Evolutionary conservation across 768 basidiomycete species (phyloP), one percentile per base, ranked within the genome.

Genomic region (Mycena indigotica): DNA sequence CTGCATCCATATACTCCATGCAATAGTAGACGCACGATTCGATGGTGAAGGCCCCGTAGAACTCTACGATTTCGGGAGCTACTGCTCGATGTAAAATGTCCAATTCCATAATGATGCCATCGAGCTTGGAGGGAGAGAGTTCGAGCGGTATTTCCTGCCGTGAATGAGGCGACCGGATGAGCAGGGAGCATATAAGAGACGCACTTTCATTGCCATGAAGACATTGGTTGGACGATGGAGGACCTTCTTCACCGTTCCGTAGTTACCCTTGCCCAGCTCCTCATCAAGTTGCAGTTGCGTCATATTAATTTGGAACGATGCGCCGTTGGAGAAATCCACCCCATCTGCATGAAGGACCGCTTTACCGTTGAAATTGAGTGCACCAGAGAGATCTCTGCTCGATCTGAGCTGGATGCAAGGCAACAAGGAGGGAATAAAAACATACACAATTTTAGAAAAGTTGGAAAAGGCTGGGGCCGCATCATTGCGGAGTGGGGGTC

Each of bases 1-100:
- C 95, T 12, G 95, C 95, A 70, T 99, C 96, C 97, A 99, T 99
- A 75, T 88, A 93, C 78, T 99, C 97, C 95, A 98, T 98, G 74
- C 95, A 98, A 72, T 97, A 98, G 75, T 99, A 98, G 23, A 99
- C 97, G 72, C 96, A 99, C n/a, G 93, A 93, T 70, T 99, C 97
- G 73, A 97, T 95, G 74, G 97, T 98, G 78, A 99, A 99, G 3
- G 97, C 97, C 41, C 97, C 97, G 70, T 96, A 98, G 66, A 99
- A 99, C 60, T 98, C 97, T 67, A 99, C 93, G 63, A 98, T 98
- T 68, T 92, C 87, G 2, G 90, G 91, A 8, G 90, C 87, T 41
- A 88, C 82, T 3, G 95, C 95, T 19, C 95, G 91, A 72, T 99
- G 97, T 5, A 99, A 85, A 63, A 99, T 90, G 69, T 99, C 96